Conservation (phyloP, 306 rosid species). For the Sechiopsis laciniata region DNA sequence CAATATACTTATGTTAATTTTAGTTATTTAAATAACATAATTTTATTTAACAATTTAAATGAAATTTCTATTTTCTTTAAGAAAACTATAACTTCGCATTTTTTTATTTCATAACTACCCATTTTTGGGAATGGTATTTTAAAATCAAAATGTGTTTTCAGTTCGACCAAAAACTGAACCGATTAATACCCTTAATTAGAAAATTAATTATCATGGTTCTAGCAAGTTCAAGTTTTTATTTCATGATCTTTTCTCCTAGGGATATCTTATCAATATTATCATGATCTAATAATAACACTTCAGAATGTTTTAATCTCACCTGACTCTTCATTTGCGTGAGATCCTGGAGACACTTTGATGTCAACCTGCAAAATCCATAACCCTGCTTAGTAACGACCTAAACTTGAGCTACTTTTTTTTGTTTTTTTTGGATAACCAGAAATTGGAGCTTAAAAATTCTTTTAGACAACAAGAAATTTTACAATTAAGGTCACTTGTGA, state of each 20-base stretch:
- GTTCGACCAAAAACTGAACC: background rate
- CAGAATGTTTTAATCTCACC: conserved; percentile 38
- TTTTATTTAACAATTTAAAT: background rate
- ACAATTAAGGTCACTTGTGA: too few relatives aligned
- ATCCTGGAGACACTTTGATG: conserved; percentile 91
- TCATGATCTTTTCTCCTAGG: background rate
- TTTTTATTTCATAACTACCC: background rate
- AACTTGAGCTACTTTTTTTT: background rate
- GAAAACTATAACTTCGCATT: background rate
- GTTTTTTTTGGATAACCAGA: too few relatives aligned
- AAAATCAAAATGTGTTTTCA: background rate
- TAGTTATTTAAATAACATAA: background rate
- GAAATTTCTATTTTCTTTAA: background rate
- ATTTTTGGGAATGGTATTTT: background rate
- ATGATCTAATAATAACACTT: background rate
- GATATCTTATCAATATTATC: background rate
- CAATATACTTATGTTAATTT: background rate
- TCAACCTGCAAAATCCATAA: conserved; percentile 56
- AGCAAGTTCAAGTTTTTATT: background rate
- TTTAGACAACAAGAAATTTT: too few relatives aligned
- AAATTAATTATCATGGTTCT: background rate
- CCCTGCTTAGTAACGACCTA: background rate
- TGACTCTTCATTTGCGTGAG: conserved; percentile 88
- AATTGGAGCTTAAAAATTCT: too few relatives aligned
- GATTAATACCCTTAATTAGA: background rate